These are phyloP conservation scores for Pichia norvegensis DNA, from an alignment of 1,139 yeast genomes.

Conservation along the genomic window DNA sequence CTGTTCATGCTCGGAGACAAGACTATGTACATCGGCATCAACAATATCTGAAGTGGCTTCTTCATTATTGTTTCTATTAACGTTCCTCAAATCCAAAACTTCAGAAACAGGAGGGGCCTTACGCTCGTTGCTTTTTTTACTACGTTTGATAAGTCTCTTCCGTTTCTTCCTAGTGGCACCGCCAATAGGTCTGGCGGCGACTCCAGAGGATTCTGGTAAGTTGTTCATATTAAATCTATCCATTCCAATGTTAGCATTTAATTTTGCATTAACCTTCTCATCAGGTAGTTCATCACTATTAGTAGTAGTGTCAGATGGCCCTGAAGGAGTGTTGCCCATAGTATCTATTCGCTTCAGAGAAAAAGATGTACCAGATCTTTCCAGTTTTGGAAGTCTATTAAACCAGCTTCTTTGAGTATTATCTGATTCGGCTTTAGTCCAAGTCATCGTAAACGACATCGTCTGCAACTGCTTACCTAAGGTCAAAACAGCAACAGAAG, in stretches of 20 bases:
- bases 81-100: constrained; percentile 17
- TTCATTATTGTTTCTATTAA: constrained; percentile 18
- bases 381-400: constrained; percentile 69
- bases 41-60: constrained; percentile 25
- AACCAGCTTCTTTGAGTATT: constrained; percentile 65
- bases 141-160: constrained; percentile 30
- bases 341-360: constrained; percentile 80
- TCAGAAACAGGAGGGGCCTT: constrained; percentile 23
- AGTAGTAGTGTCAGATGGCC: constrained; percentile 2
- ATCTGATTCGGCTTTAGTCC: constrained; percentile 45
- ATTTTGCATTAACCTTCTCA: constrained; percentile 12
- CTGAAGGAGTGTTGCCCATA: constrained; percentile 29
- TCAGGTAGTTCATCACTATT: constrained; percentile 9
- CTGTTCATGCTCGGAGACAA: background rate
- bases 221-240: constrained; percentile 18
- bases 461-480: constrained; percentile 85
- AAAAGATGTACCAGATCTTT: constrained; percentile 62
- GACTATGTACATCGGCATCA: constrained; percentile 12
- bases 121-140: constrained; percentile 24
- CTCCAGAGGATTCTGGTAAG: constrained; percentile 42
- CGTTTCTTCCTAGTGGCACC: constrained; percentile 51
- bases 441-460: constrained; percentile 88
- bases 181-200: constrained; percentile 72
- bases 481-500: constrained; percentile 83
- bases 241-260: constrained; percentile 16